Evolutionary conservation across 371 early-diverging fungal genomes (phyloP), one percentile per base, ranked within the genome.

Genomic region (Batkoa obscura): DNA sequence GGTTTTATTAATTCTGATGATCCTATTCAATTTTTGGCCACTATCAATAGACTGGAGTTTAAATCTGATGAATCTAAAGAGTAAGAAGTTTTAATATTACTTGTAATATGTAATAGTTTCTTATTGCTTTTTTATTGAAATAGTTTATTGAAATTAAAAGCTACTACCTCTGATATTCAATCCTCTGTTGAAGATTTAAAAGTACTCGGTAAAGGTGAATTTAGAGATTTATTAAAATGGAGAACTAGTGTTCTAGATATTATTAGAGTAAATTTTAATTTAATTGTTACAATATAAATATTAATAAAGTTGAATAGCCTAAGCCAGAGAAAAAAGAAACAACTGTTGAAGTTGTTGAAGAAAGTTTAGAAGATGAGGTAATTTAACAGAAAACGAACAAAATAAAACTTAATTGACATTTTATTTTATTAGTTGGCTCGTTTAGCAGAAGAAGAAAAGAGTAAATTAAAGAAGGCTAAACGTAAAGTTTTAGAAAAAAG

Each of bases 181-280:
- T 64, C 70, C 5, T 78, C 79, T 57, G 84, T 81, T 66, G 71
- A 75, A 55, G 98, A 97, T 77, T 73, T 97, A 62, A 84, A 87
- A 62, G 88, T 94, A 2, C 72, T 97, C 13, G 93, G 93, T 43
- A 89, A 86, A 63, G 78, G 79, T 66, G 97, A 97, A 58, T 94
- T 94, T 64, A 87, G 85, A 69, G 64, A 61, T 13, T 61, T 97
- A 58, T 73, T 94, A 55, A 85, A 81, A 63, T 97, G 98, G 98
- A 76, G 94, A 49, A 69, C 76, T 30, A 64, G 62, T 2, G 68
- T 91, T 31, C 79, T 88, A 54, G 71, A 80, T 57, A 66, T 70
- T 34, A 64, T 82, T 41, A 75, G 73, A 50, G 50, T 61, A n/a
- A 60, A 60, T 54, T 65, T 64, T n/a, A 41, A 41, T n/a, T 41